phyloP scores from a whole-genome alignment of 139 green algal genomes.

The Microglena sp. region DNA sequence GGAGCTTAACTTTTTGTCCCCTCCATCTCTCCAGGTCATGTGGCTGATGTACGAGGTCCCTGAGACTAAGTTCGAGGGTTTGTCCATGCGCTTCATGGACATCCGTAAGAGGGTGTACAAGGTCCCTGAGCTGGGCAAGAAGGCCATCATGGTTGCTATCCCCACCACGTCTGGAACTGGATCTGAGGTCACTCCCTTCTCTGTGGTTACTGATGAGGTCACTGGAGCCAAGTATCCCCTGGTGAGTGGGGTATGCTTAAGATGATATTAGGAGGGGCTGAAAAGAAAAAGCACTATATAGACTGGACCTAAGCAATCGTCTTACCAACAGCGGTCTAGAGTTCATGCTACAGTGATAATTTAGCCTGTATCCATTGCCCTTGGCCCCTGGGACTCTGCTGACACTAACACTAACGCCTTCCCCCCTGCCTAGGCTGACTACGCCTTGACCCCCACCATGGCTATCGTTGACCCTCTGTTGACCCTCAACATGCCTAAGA shows the following conservation, averaged over 20 bases:
- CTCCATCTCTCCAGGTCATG: slow-evolving; percentile 14
- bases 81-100: slow-evolving; percentile 69
- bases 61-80: slow-evolving; percentile 50
- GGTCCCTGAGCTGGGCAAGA: slow-evolving; percentile 36
- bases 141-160: slow-evolving; percentile 40
- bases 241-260: too few species aligned
- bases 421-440: too few species aligned
- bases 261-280: too few species aligned
- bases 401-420: too few species aligned
- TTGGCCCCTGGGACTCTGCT: too few species aligned
- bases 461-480: slow-evolving; percentile 38
- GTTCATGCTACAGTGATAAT: too few species aligned
- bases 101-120: slow-evolving; percentile 62
- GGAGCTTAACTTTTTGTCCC: not conserved
- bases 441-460: slow-evolving; percentile 43
- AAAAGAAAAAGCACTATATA: too few species aligned
- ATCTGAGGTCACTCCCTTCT: slow-evolving; percentile 59
- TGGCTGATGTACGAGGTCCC: slow-evolving; percentile 66
- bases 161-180: slow-evolving; percentile 58
- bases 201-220: slow-evolving; percentile 52
- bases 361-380: too few species aligned
- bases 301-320: too few species aligned
- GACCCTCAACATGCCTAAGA: slow-evolving; percentile 46
- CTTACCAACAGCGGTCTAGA: too few species aligned
- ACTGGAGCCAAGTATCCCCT: slow-evolving; percentile 21